A percentile compares a stretch with the other conserved stretches of the same genome.
These are phyloP conservation scores for Populus tomentosa DNA, from an alignment of 441 rosid species.

Conservation along the genomic window DNA sequence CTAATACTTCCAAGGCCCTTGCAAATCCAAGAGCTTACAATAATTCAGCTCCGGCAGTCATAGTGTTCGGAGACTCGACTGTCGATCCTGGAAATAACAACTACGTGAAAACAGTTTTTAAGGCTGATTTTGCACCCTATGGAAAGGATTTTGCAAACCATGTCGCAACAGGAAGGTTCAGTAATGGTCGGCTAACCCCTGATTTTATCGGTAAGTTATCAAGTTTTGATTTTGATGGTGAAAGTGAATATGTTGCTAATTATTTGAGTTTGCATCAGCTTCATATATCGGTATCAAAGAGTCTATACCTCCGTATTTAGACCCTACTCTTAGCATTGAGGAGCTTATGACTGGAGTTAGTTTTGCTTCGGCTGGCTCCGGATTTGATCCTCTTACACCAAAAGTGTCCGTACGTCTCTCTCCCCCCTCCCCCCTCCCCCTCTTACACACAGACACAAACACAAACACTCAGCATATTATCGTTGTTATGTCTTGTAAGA, in stretches of 20 bases:
- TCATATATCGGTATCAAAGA: conserved; percentile 74
- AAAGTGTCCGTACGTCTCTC: neutral
- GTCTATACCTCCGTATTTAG: conserved; percentile 67
- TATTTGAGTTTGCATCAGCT: conserved; percentile 24
- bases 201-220: conserved; percentile 56
- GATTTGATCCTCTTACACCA: conserved; percentile 87
- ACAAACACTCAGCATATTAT: neutral
- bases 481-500: too few species aligned
- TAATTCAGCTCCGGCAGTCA: conserved; percentile 39
- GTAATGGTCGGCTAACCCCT: conserved; percentile 59
- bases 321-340: conserved; percentile 48
- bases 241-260: neutral
- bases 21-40: conserved; percentile 21
- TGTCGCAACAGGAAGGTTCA: conserved; percentile 70
- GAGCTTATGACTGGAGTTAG: conserved; percentile 81
- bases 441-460: neutral
- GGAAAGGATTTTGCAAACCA: conserved; percentile 56
- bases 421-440: too few species aligned
- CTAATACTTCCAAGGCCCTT: conserved; percentile 11
- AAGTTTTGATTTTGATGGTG: too few species aligned
- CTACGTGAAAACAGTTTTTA: conserved; percentile 44
- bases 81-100: conserved; percentile 85
- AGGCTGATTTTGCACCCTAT: conserved; percentile 62
- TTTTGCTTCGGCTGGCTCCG: conserved; percentile 89
- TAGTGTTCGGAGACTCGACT: conserved; percentile 87